These are phyloP conservation scores for Allomyces macrogynus DNA, from an alignment of 192 early-diverging fungal genomes.

Conservation along the genomic window DNA sequence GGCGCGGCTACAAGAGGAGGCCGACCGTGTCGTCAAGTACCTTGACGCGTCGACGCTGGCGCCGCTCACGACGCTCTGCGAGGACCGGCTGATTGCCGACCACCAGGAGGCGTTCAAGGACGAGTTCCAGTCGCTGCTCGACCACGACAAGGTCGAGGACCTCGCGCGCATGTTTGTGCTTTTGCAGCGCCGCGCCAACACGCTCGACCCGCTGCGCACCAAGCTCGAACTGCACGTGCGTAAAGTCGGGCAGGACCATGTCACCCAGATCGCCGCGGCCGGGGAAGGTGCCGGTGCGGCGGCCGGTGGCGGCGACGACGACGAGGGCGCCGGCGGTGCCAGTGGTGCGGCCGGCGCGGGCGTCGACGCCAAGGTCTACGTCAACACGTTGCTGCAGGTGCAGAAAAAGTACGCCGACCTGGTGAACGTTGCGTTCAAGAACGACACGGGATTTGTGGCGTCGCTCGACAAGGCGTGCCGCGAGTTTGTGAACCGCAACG, in stretches of 20 bases:
- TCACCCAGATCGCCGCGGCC: constrained; percentile 41
- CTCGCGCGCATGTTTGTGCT: constrained; percentile 71
- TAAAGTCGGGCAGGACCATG: constrained; percentile 53
- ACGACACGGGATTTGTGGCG: constrained; percentile 70
- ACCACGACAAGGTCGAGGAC: constrained; percentile 71
- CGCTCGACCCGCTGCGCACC: constrained; percentile 55
- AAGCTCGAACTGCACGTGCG: constrained; percentile 60
- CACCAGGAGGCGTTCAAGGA: constrained; percentile 65
- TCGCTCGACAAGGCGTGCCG: constrained; percentile 84
- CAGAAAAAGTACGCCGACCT: constrained; percentile 69
- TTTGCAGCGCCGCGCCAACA: constrained; percentile 55
- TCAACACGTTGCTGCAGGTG: constrained; percentile 64
- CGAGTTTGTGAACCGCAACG: constrained; percentile 83
- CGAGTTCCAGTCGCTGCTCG: constrained; percentile 77
- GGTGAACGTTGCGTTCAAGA: constrained; percentile 53
- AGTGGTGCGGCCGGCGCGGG: constrained; percentile 6
- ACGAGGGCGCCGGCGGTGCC: constrained; percentile 11
- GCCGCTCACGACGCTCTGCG: constrained; percentile 59
- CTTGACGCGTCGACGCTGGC: constrained; percentile 62
- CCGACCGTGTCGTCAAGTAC: constrained; percentile 68
- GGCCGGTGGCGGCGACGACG: constrained; percentile 7
- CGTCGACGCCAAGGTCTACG: constrained; percentile 63
- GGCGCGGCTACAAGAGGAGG: constrained; percentile 59
- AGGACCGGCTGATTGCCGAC: constrained; percentile 66
- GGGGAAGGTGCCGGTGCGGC: constrained; percentile 5